Conservation (phyloP, 2,329 filamentous ascomycete species). For the Pseudocercospora cruenta region DNA sequence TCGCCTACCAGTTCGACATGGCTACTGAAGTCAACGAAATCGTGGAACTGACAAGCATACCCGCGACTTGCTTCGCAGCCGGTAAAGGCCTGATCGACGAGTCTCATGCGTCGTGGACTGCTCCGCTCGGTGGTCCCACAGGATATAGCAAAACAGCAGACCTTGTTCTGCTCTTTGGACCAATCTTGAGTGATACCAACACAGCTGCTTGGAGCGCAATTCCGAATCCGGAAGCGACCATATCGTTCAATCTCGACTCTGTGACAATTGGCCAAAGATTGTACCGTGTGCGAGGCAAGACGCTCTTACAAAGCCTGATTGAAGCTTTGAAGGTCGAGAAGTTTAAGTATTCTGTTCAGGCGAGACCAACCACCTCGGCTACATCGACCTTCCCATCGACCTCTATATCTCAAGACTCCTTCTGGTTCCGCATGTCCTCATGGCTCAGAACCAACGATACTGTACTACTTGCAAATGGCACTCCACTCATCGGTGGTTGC, state of each 20-base stretch:
- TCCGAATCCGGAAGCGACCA: conserved; percentile 41
- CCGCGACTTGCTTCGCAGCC: conserved; percentile 53
- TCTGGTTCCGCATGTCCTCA: conserved; percentile 12
- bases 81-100: conserved; percentile 59
- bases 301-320: not conserved
- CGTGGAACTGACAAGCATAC: conserved; percentile 51
- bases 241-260: conserved; percentile 41
- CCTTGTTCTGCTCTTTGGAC: conserved; percentile 21
- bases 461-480: conserved; percentile 84
- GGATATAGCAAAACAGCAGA: conserved; percentile 16
- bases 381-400: not conserved
- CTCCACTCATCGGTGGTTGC: conserved; percentile 85
- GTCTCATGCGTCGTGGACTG: conserved; percentile 51
- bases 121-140: conserved; percentile 51
- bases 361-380: not conserved
- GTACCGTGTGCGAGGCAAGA: conserved; percentile 31
- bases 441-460: conserved; percentile 61
- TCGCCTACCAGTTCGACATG: conserved; percentile 49
- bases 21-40: conserved; percentile 51
- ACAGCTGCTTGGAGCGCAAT: conserved; percentile 45
- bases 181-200: conserved; percentile 23
- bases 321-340: not conserved
- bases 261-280: conserved; percentile 40
- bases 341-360: not conserved
- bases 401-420: conserved; percentile 10